Evolutionary conservation across 2,329 filamentous ascomycete genomes (phyloP), one percentile per base, ranked within the genome.

Genomic region (Pseudohalonectria lignicola): DNA sequence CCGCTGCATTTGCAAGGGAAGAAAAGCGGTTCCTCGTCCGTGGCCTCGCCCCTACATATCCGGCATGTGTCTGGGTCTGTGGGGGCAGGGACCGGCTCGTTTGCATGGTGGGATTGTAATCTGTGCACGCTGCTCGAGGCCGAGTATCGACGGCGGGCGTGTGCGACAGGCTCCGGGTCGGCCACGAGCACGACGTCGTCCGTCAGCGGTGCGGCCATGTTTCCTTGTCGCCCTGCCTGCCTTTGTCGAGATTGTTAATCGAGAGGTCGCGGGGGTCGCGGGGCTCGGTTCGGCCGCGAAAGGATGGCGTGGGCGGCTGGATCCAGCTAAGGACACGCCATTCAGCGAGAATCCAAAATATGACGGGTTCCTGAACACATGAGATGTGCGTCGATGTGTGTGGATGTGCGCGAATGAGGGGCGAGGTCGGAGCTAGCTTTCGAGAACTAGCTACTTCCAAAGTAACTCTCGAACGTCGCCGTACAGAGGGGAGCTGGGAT

Each of bases 1-100:
- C 92, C 92, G 55, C 86, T 95, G 66, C 92, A 98, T 68, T 95
- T 95, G 79, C 92, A 98, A 5, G 92, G 92, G 55, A 93, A 92
- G 66, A 94, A 98, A 29, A 98, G 73, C 42, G 86, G 87, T 55
- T 96, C 92, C 4, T 84, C 74, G 4, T 71, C 60, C 1, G 82
- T 84, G 39, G 76, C 86, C 60, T 98, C 93, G 37, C 86, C 86
- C 49, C 93, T 78, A 62, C 92, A 98, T 67, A 98, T 98, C 43
- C 92, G 81, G 66, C 92, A 98, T n/a, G 87, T 93, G 54, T 94
- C 85, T 40, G 72, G 69, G 39, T 83, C 79, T 25, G 45, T 11
- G 33, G 39, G 18, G 34, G 15, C 11, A 19, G 15, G 32, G 17
- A 25, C 30, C 17, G 19, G 23, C 11, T 17, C 34, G 18, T 34